phyloP scores from a whole-genome alignment of 148 eudicot species.

The Dianthus caryophyllus region DNA sequence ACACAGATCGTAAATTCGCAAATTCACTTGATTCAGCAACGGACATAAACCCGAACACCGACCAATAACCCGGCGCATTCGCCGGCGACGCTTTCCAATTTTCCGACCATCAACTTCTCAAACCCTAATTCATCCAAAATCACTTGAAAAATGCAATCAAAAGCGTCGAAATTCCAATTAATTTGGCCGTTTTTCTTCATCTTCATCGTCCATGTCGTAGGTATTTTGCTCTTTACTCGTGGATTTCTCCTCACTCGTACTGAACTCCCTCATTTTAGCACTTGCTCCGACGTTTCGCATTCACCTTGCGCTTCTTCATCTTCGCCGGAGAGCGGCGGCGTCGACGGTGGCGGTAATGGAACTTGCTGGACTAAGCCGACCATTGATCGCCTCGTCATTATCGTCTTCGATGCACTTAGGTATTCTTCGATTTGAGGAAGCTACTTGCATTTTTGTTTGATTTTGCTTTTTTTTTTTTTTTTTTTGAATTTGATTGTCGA shows the following conservation, averaged over 20 bases:
- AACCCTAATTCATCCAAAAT: neutral
- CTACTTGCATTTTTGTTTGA: conserved; percentile 9
- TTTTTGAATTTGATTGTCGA: neutral
- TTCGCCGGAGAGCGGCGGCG: neutral
- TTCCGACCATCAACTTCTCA: neutral
- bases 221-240: conserved; percentile 70
- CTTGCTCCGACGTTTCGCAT: conserved; percentile 52
- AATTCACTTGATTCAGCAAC: no score
- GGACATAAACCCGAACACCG: no score
- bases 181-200: conserved; percentile 42
- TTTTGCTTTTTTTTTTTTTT: neutral
- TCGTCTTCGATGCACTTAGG: conserved; percentile 93
- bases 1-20: no score
- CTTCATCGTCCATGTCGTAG: conserved; percentile 47
- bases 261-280: conserved; percentile 71
- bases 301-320: conserved; percentile 48
- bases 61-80: neutral
- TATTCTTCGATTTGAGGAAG: neutral
- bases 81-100: neutral
- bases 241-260: conserved; percentile 96
- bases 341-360: conserved; percentile 1
- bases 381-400: conserved; percentile 67
- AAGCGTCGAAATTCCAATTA: conserved; percentile 27
- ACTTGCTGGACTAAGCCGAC: conserved; percentile 78
- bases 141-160: neutral